phyloP scores from a whole-genome alignment of 2,329 filamentous ascomycete species.

The Fusarium sp. region DNA sequence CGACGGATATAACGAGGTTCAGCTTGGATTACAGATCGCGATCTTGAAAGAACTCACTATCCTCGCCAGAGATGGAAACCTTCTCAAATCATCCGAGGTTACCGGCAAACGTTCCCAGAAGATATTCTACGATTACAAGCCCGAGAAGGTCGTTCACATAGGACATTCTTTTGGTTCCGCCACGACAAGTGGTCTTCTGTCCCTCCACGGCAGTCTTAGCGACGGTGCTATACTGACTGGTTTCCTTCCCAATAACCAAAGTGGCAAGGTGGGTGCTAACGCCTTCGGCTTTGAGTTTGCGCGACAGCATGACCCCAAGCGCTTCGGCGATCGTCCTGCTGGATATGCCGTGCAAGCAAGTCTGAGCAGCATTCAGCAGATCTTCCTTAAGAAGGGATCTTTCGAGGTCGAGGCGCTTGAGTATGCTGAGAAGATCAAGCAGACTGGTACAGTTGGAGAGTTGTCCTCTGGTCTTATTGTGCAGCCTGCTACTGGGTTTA shows the following conservation, averaged over 20 bases:
- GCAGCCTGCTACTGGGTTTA: background rate
- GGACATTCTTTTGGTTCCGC: background rate
- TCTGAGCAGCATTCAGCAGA: background rate
- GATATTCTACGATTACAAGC: background rate
- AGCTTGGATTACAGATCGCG: background rate
- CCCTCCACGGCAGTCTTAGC: background rate
- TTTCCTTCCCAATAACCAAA: background rate
- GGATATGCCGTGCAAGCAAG: background rate
- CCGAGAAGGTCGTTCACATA: background rate
- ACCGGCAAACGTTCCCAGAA: rapidly evolving
- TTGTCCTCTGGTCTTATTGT: rapidly evolving
- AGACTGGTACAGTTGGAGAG: background rate
- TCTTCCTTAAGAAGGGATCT: background rate
- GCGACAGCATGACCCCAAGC: background rate
- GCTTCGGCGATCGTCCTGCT: background rate
- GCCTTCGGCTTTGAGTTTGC: background rate
- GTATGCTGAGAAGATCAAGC: background rate
- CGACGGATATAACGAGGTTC: background rate
- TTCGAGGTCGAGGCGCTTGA: background rate
- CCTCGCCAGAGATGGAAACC: background rate
- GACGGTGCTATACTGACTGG: background rate
- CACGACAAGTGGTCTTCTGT: background rate
- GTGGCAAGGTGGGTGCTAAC: background rate
- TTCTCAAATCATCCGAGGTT: background rate
- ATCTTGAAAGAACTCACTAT: background rate